Evolutionary conservation across 2,329 filamentous ascomycete genomes (phyloP), one percentile per base, ranked within the genome.

Genomic region (Xylaria sp.): DNA sequence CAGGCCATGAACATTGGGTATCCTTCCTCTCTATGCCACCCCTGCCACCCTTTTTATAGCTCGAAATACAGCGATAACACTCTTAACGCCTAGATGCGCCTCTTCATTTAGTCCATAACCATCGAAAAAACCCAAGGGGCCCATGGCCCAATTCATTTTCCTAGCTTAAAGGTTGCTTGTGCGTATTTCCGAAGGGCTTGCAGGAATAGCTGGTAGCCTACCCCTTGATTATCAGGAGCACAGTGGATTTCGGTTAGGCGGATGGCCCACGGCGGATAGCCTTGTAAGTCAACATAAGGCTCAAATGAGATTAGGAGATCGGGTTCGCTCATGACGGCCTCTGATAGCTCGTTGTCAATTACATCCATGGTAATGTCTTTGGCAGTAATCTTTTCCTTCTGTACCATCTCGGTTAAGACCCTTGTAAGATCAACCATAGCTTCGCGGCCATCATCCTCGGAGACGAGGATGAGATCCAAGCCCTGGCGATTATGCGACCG

Each of bases 261-360:
- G 68, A 98, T 87, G 80, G 97, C 96, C 96, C 96, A 99, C 0
- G 96, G 96, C 10, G 96, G 96, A 77, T 98, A 99, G 10, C 96
- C 94, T 61, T 93, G 90, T 50, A 99, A 81, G 77, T 94, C 90
- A 61, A 98, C 89, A 56, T 89, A 88, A 3, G 94, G 92, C 0
- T 91, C 89, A 78, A 99, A 99, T 9, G 97, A 82, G 61, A 99
- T 87, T 65, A 99, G 82, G 15, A 99, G 83, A 77, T 98, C 94
- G 1, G 96, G 96, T 80, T 99, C 95, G 10, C 87, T 85, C 86
- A 96, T 96, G 67, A 97, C 89, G 58, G 86, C 87, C 75, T 90
- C 87, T 15, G 83, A 91, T 57, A 99, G 86, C 80, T 99, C 96
- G 4, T 93, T 92, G 75, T 98, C 94, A 59, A 99, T 90, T 57